phyloP scores from a whole-genome alignment of 352 stramenopile species.

The Globisporangium iwayamae region DNA sequence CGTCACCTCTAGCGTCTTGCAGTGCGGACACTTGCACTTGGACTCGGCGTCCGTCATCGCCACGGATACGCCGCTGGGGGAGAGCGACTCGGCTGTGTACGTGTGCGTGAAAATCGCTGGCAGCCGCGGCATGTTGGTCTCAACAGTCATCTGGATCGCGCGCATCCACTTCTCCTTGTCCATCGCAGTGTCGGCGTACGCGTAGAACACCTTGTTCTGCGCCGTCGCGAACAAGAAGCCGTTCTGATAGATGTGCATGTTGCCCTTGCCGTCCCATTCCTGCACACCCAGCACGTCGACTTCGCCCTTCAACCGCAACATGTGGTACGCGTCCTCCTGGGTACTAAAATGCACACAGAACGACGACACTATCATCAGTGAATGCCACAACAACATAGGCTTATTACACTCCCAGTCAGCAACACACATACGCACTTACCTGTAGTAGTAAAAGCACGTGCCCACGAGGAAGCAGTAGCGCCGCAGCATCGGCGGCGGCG shows the following conservation, averaged over 20 bases:
- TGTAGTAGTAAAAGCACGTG: conserved; percentile 88
- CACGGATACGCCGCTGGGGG: conserved; percentile 46
- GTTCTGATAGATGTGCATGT: conserved; percentile 90
- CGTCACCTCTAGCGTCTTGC: conserved; percentile 35
- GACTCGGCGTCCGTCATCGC: conserved; percentile 52
- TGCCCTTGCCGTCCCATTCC: conserved; percentile 90
- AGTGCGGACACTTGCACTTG: conserved; percentile 68
- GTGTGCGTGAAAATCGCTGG: conserved; percentile 45
- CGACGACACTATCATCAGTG: not conserved
- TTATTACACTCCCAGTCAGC: not conserved
- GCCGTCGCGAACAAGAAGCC: conserved; percentile 87
- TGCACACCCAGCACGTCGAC: conserved; percentile 88
- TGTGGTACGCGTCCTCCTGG: conserved; percentile 89
- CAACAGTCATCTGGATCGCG: conserved; percentile 81
- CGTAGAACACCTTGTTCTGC: conserved; percentile 89
- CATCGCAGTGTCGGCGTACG: conserved; percentile 84
- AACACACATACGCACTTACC: conserved; percentile 10
- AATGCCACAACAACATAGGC: not conserved
- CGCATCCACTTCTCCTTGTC: conserved; percentile 90
- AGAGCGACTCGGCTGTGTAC: conserved; percentile 42
- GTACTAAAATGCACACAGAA: conserved; percentile 33
- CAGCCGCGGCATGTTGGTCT: conserved; percentile 74
- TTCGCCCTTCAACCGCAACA: conserved; percentile 83
- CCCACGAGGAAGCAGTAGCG: conserved; percentile 87
- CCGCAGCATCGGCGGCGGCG: conserved; percentile 80